These are phyloP conservation scores for Sugiyamaella mastotermitis DNA, from an alignment of 805 yeast genomes.

Conservation along the genomic window DNA sequence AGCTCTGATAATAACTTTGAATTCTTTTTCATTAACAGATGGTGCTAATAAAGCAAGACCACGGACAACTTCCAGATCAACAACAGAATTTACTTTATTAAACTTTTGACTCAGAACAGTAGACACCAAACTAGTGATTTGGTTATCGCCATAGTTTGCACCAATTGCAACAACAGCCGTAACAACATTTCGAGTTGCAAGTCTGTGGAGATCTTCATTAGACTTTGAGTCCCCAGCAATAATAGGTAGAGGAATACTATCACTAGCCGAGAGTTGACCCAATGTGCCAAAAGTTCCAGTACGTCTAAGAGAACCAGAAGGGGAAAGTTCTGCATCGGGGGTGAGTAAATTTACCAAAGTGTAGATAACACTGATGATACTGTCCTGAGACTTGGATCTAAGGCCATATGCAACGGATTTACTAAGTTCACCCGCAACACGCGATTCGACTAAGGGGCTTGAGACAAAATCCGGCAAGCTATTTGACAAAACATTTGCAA, in stretches of 20 bases:
- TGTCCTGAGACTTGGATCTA: conserved; percentile 67
- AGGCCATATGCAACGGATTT: conserved; percentile 59
- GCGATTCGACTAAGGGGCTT: conserved; percentile 42
- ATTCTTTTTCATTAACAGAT: conserved; percentile 58
- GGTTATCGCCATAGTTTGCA: conserved; percentile 57
- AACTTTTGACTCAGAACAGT: conserved; percentile 79
- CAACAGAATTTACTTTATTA: conserved; percentile 35
- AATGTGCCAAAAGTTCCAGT: conserved; percentile 5
- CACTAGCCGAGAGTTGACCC: conserved; percentile 12
- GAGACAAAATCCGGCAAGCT: conserved; percentile 39
- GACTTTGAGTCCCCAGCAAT: conserved; percentile 1
- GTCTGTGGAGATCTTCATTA: conserved; percentile 9
- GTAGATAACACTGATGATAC: conserved; percentile 77
- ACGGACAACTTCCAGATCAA: conserved; percentile 52
- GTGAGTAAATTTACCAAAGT: conserved; percentile 71
- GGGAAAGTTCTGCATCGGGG: conserved; percentile 34
- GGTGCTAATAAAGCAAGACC: conserved; percentile 63
- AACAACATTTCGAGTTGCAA: conserved; percentile 58
- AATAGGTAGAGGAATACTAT: neutral
- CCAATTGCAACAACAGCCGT: conserved; percentile 64
- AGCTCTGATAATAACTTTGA: conserved; percentile 53
- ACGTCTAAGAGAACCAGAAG: conserved; percentile 7
- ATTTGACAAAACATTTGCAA: conserved; percentile 29
- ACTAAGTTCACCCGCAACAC: conserved; percentile 48
- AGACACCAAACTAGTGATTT: conserved; percentile 70